Evolutionary conservation across 1,139 yeast genomes (phyloP).

Genomic region (Diutina siamensis): DNA sequence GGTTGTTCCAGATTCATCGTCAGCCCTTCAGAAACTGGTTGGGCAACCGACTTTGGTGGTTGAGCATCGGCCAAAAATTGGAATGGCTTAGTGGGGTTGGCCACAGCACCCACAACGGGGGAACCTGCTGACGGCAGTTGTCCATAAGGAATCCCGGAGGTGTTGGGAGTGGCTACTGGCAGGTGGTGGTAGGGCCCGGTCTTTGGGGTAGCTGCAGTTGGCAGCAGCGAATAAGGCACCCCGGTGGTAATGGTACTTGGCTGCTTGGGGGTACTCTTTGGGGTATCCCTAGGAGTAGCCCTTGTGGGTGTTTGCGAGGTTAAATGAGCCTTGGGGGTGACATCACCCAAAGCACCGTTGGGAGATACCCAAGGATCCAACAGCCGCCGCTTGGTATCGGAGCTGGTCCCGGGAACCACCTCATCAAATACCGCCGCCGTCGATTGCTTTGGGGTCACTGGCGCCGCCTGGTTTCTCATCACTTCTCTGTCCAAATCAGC

Average conservation of each 20-base stretch:
- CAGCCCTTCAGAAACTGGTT: neutral
- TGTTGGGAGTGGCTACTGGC: neutral
- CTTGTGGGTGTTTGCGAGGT: neutral
- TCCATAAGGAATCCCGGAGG: neutral
- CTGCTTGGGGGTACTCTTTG: no score
- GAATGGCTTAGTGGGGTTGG: neutral
- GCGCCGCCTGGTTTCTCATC: neutral
- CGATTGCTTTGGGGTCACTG: neutral
- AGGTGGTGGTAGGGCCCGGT: neutral
- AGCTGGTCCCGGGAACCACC: neutral
- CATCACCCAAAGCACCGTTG: no score
- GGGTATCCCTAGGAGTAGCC: neutral
- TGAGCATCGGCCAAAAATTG: neutral
- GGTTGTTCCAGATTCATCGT: neutral
- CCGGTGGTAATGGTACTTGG: neutral
- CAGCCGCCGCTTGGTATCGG: neutral
- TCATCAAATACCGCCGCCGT: neutral
- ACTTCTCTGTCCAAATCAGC: conserved; percentile 1
- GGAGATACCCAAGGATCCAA: no score
- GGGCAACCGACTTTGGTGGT: neutral
- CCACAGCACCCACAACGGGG: neutral
- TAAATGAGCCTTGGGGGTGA: no score
- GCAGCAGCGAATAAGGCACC: neutral
- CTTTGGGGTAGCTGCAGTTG: neutral
- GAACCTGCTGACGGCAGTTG: neutral